Conservation (phyloP, 2,329 filamentous ascomycete genomes). For the Apiospora aurea region DNA sequence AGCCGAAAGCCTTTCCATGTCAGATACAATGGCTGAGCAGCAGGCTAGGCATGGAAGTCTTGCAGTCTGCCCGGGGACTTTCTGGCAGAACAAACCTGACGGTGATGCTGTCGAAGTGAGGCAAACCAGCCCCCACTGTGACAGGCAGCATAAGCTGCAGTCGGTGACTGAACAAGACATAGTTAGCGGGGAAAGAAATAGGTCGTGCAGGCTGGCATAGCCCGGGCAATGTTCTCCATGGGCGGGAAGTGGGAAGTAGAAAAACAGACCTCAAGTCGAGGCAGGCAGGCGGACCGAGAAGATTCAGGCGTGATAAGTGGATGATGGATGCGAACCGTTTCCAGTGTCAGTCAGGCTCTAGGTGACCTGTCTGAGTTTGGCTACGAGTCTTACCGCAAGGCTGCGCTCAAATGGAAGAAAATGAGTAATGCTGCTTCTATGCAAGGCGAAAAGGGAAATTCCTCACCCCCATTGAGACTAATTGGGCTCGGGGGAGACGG, state of each 20-base stretch:
- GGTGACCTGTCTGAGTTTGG: background rate
- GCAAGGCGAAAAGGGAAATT: background rate
- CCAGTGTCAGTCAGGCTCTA: background rate
- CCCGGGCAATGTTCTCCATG: background rate
- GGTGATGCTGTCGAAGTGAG: background rate
- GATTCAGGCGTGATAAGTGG: background rate
- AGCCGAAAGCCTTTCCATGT: background rate
- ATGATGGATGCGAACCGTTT: no score
- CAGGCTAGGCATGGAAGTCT: background rate
- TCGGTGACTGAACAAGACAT: background rate
- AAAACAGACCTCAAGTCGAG: background rate
- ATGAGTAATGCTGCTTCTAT: background rate
- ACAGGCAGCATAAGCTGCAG: background rate
- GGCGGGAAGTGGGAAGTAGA: background rate
- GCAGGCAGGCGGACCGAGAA: background rate
- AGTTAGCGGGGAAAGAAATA: background rate
- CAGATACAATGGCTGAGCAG: background rate
- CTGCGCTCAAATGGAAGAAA: background rate
- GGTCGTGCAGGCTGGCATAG: background rate
- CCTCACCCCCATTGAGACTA: background rate
- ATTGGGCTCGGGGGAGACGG: background rate
- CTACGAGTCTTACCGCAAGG: background rate
- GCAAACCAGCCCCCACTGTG: background rate
- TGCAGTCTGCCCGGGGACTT: background rate
- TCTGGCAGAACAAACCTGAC: background rate